Evolutionary conservation across 2,329 filamentous ascomycete genomes (phyloP).

Genomic region (Thyridium curvatum): DNA sequence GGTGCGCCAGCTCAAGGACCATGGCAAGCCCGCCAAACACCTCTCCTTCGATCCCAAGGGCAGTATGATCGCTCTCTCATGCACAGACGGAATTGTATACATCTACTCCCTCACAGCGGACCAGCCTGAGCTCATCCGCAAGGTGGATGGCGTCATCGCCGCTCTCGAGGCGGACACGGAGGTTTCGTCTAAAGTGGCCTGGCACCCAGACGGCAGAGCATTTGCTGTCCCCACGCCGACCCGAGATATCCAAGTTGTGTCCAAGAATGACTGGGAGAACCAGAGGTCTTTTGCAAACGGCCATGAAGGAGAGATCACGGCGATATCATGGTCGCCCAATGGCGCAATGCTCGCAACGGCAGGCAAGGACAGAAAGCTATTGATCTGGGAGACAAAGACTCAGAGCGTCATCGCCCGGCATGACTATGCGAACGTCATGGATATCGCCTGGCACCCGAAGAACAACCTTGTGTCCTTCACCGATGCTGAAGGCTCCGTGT

Average conservation of each 20-base stretch:
- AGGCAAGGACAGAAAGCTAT: conserved; percentile 60
- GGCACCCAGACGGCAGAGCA: conserved; percentile 92
- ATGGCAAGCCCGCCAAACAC: conserved; percentile 83
- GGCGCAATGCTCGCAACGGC: conserved; percentile 76
- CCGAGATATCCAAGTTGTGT: conserved; percentile 78
- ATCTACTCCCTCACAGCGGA: conserved; percentile 77
- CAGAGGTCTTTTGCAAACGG: conserved; percentile 74
- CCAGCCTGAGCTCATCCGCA: conserved; percentile 73
- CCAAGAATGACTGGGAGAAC: conserved; percentile 83
- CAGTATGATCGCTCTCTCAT: conserved; percentile 70
- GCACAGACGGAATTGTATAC: conserved; percentile 84
- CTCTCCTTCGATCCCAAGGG: conserved; percentile 81
- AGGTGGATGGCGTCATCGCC: conserved; percentile 80
- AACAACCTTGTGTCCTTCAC: conserved; percentile 89
- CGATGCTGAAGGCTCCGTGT: conserved; percentile 86
- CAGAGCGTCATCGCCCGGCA: conserved; percentile 74
- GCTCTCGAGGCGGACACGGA: conserved; percentile 72
- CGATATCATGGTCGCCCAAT: conserved; percentile 89
- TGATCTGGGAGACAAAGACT: conserved; percentile 85
- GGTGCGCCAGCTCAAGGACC: conserved; percentile 75
- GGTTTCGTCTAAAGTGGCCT: conserved; percentile 66
- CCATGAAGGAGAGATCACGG: conserved; percentile 79
- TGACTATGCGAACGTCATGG: conserved; percentile 78
- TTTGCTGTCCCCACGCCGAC: conserved; percentile 82
- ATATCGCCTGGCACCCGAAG: conserved; percentile 83